phyloP scores from a whole-genome alignment of 1,284 basidiomycete genomes.

The Paramarasmius palmivorus region DNA sequence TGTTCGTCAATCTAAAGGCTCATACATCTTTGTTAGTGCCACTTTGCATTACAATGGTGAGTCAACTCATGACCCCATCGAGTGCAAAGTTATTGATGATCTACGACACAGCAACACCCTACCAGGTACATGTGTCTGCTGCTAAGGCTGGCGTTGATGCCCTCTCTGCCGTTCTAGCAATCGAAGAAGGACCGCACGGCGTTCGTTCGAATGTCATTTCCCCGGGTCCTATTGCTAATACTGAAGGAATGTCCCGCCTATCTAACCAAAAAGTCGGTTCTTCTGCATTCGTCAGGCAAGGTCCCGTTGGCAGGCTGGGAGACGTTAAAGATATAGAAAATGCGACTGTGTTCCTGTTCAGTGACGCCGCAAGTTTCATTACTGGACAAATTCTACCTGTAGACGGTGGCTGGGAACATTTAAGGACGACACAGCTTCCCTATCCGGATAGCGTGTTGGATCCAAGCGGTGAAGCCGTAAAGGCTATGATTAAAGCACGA shows the following conservation, averaged over 20 bases:
- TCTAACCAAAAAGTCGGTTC: slow-evolving; percentile 38
- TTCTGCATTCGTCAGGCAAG: slow-evolving; percentile 18
- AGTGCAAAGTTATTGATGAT: neutral
- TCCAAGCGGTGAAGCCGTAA: slow-evolving; percentile 46
- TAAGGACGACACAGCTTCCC: slow-evolving; percentile 51
- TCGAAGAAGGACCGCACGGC: slow-evolving; percentile 94
- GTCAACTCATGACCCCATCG: slow-evolving; percentile 15
- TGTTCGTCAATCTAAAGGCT: slow-evolving; percentile 71
- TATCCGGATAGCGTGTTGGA: slow-evolving; percentile 71
- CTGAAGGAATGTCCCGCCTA: slow-evolving; percentile 84
- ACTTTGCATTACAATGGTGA: slow-evolving; percentile 86
- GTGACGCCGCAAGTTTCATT: slow-evolving; percentile 81
- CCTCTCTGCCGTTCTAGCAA: slow-evolving; percentile 79
- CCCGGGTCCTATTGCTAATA: slow-evolving; percentile 83
- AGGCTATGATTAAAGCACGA: slow-evolving; percentile 38
- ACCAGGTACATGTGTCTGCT: slow-evolving; percentile 91
- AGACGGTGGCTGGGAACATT: slow-evolving; percentile 66
- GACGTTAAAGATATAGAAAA: slow-evolving; percentile 78
- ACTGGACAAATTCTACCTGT: slow-evolving; percentile 74
- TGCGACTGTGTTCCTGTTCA: slow-evolving; percentile 85
- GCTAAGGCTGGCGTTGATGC: slow-evolving; percentile 96
- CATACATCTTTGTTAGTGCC: slow-evolving; percentile 91
- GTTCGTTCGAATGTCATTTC: slow-evolving; percentile 92
- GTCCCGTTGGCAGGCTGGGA: slow-evolving; percentile 70
- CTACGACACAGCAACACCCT: slow-evolving; percentile 65